phyloP scores from a whole-genome alignment of 495 filamentous ascomycete species.

The Trichodelitschia bisporula region DNA sequence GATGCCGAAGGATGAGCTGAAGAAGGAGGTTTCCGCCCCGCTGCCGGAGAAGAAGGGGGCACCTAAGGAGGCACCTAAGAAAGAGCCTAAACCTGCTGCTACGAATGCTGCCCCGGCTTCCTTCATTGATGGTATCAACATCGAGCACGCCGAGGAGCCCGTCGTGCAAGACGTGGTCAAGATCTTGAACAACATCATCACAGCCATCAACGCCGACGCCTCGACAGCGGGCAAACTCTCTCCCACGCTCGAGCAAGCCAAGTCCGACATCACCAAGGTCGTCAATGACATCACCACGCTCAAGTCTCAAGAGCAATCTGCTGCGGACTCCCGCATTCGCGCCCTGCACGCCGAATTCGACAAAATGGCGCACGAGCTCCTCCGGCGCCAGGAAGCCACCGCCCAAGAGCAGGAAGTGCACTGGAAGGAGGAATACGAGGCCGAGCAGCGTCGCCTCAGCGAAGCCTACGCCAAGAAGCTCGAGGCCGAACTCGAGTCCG shows the following conservation, averaged over 20 bases:
- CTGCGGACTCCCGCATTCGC: slow-evolving; percentile 54
- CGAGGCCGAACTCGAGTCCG: slow-evolving; percentile 44
- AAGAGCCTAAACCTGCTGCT: slow-evolving; percentile 6
- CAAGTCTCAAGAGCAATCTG: slow-evolving; percentile 35
- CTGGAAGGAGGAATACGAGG: slow-evolving; percentile 74
- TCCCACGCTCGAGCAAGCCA: slow-evolving; percentile 57
- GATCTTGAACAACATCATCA: slow-evolving; percentile 86
- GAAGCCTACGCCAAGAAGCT: slow-evolving; percentile 57
- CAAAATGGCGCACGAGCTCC: slow-evolving; percentile 49
- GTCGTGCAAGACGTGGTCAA: slow-evolving; percentile 84
- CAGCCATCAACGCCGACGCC: slow-evolving; percentile 63
- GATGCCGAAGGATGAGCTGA: slow-evolving; percentile 4
- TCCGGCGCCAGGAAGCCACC: slow-evolving; percentile 41
- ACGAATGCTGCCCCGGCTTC: slow-evolving; percentile 20
- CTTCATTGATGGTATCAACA: slow-evolving; percentile 48
- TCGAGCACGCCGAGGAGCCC: slow-evolving; percentile 52
- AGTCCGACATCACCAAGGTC: slow-evolving; percentile 54
- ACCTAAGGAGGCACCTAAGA: slow-evolving; percentile 16
- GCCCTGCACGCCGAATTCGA: slow-evolving; percentile 54
- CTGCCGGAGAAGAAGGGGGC: slow-evolving; percentile 11
- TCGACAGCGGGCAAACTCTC: too few relatives aligned
- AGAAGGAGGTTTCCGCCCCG: slow-evolving; percentile 6
- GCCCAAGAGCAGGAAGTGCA: slow-evolving; percentile 49
- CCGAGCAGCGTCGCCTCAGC: slow-evolving; percentile 55
- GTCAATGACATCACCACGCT: slow-evolving; percentile 46